A percentile compares a stretch with the other conserved stretches of the same genome.
phyloP scores from a whole-genome alignment of 139 green algal genomes.

The Chlorella sp. region DNA sequence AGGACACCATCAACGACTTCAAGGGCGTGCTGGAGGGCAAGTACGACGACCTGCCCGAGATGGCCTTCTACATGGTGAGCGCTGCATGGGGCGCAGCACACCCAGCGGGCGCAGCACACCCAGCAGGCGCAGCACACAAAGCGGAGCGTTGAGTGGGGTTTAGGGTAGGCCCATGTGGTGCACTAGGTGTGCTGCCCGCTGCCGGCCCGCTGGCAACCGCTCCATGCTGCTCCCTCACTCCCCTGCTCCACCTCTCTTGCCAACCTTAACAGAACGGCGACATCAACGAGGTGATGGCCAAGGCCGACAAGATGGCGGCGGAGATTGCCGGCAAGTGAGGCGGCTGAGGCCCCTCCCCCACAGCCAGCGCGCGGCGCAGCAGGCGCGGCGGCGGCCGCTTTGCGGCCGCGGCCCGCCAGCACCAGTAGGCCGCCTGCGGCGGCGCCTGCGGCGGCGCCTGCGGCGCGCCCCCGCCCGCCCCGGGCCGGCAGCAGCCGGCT shows the following conservation, averaged over 20 bases:
- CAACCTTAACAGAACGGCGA: slow-evolving; percentile 41
- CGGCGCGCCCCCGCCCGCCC: not conserved
- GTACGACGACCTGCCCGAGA: slow-evolving; percentile 98
- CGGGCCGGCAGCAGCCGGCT: slow-evolving; percentile 1
- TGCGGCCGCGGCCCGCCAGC: no score
- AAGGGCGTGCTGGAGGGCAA: slow-evolving; percentile 91
- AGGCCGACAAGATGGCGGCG: slow-evolving; percentile 77
- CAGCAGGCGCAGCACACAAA: no score
- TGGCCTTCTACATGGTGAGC: slow-evolving; percentile 99
- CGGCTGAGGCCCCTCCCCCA: no score
- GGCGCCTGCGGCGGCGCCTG: no score
- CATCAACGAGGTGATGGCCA: slow-evolving; percentile 85
- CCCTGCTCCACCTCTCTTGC: not conserved
- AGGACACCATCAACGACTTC: slow-evolving; percentile 96
- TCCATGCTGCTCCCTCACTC: no score
- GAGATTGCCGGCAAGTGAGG: slow-evolving; percentile 47
- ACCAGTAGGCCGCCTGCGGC: no score
- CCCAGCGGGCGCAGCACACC: no score
- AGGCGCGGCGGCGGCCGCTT: not conserved
- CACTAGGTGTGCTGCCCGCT: no score
- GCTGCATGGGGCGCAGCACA: no score
- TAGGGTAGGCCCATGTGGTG: no score
- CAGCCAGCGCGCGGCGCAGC: not conserved
- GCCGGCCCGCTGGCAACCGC: no score
- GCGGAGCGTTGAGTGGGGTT: no score